Conservation (phyloP, 805 yeast species). For the Candida insectorum region DNA sequence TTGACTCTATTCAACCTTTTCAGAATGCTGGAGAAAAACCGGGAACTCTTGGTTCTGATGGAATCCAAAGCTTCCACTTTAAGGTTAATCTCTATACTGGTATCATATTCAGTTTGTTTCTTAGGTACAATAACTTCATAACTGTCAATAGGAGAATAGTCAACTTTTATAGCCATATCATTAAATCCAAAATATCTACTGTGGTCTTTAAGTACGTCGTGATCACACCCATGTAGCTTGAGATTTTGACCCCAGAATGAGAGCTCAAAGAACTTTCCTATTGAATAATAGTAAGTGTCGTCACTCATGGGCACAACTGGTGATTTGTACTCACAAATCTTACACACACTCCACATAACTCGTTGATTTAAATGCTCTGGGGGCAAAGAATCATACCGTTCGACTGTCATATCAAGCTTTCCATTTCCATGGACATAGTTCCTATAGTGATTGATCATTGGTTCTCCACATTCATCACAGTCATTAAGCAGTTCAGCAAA, state of each 20-base stretch:
- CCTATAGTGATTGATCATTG: constrained; percentile 69
- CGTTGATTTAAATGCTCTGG: constrained; percentile 43
- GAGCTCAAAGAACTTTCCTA: constrained; percentile 89
- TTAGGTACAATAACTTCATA: constrained; percentile 78
- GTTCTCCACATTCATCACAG: constrained; percentile 81
- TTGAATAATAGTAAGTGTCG: constrained; percentile 83
- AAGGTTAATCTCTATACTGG: constrained; percentile 62
- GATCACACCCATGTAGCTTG: constrained; percentile 69
- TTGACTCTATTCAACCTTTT: constrained; percentile 75
- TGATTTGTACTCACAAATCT: constrained; percentile 67
- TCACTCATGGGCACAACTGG: constrained; percentile 83
- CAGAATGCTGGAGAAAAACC: constrained; percentile 70
- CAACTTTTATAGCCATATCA: constrained; percentile 75
- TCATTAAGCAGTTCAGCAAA: constrained; percentile 60
- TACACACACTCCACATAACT: constrained; percentile 90
- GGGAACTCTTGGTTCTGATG: constrained; percentile 49
- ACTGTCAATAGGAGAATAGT: constrained; percentile 70
- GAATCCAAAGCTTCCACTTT: constrained; percentile 60
- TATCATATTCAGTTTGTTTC: constrained; percentile 66
- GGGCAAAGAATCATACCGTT: constrained; percentile 32
- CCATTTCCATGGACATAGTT: constrained; percentile 88
- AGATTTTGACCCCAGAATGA: constrained; percentile 63
- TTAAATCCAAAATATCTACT: constrained; percentile 80
- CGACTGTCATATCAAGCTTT: constrained; percentile 73
- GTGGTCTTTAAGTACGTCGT: constrained; percentile 79